Base-by-base conservation (phyloP, 1,139 yeast genomes). In the Suhomyces wounanorum region DNA sequence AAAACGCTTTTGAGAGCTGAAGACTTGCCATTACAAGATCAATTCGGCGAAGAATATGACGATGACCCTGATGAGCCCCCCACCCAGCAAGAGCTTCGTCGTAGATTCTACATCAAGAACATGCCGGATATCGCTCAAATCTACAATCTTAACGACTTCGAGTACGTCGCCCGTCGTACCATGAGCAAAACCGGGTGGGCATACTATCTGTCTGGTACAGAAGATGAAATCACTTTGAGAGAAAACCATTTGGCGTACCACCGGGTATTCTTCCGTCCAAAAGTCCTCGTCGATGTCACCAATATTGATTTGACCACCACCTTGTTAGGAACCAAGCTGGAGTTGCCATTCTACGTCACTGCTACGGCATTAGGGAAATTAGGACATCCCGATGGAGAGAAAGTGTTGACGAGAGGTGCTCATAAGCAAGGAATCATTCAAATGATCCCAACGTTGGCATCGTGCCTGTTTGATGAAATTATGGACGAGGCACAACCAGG, bases 231-330 rank as follows among this genome's bases (percentile, higher is more conserved):
- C 58, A 81, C 96, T 1, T 68, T 89, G 65, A 79, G 98, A 57
- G 96, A 91, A 63, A 92, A 92, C 70, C 97, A 91, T 65, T 77
- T 85, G 53, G 92, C 96, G 3, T 92, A 83, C 70, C 96, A 89
- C 61, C 78, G 96, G 49, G 79, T 91, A 48, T 90, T 87, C 72
- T 92, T 92, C 77, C 84, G 86, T 57, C 98, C 98, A 21, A 77
- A 82, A 52, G 77, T 91, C 11, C 74, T 92, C 54, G 89, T 90
- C 9, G 92, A 89, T 63, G 96, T 87, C 14, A 67, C 75, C 10
- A 56, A 69, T 13, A 66, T 74, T 46, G 77, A 74, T 53, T 55
- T 68, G 28, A 61, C 70, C 21, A 73, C 79, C 28, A 63, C 70
- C 13, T 75, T 77, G 79, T 63, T 76, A 41, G 80, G 80, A 4